phyloP scores from a whole-genome alignment of 306 rosid genomes.

The Alnus glutinosa region DNA sequence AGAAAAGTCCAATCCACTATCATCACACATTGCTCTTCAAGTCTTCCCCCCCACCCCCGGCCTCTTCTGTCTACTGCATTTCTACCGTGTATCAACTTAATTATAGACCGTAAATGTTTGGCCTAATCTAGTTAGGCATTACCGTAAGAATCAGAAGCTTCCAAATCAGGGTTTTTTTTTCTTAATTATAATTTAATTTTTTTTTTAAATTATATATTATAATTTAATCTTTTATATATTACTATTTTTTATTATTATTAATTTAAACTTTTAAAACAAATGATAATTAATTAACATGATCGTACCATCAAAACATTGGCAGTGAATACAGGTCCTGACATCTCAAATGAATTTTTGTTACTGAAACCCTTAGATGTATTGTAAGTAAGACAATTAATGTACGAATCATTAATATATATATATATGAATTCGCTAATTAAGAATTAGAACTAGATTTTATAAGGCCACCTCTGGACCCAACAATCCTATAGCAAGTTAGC shows the following conservation, averaged over 20 bases:
- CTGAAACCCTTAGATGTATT: slow-evolving; percentile 11
- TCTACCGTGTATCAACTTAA: neutral
- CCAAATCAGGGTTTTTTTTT: neutral
- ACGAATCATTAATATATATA: neutral
- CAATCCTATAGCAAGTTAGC: slow-evolving; percentile 13
- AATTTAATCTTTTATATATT: too few relatives aligned
- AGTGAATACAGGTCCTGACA: too few relatives aligned
- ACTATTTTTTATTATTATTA: too few relatives aligned
- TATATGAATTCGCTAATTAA: neutral
- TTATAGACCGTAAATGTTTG: neutral
- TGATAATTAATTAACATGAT: too few relatives aligned
- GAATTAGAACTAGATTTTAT: slow-evolving; percentile 17
- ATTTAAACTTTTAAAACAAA: too few relatives aligned
- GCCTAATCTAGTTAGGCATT: neutral
- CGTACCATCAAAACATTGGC: too few relatives aligned
- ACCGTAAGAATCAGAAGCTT: neutral
- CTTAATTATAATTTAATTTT: too few relatives aligned
- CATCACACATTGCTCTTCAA: neutral
- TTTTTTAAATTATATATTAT: too few relatives aligned
- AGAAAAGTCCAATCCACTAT: slow-evolving; percentile 17
- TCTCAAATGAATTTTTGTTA: neutral
- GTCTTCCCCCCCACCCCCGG: neutral
- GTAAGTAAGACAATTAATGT: slow-evolving; percentile 12
- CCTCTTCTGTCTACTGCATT: neutral
- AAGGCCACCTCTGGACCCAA: slow-evolving; percentile 50